Evolutionary conservation across 2,329 filamentous ascomycete species (phyloP).

Genomic region (Emergomyces orientalis): DNA sequence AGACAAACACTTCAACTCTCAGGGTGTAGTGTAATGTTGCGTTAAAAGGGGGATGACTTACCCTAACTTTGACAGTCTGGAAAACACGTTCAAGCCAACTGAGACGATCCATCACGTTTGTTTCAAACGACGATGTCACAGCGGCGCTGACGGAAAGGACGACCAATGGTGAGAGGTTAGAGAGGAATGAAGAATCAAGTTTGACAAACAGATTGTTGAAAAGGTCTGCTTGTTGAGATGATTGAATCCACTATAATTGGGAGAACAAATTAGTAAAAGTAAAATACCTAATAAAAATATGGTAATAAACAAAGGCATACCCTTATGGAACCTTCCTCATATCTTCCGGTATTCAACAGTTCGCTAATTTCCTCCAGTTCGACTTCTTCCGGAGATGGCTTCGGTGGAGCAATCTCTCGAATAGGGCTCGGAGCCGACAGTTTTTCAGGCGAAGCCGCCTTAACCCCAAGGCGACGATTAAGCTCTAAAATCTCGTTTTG

Average conservation of each 20-base stretch:
- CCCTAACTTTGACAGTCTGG: slow-evolving; percentile 44
- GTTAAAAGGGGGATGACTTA: slow-evolving; percentile 28
- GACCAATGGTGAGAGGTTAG: slow-evolving; percentile 48
- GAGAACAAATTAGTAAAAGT: slow-evolving; percentile 15
- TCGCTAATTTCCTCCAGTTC: slow-evolving; percentile 36
- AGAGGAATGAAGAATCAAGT: slow-evolving; percentile 48
- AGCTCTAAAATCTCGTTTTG: slow-evolving; percentile 34
- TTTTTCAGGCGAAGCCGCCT: slow-evolving; percentile 13
- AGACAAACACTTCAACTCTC: not conserved
- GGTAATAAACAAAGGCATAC: slow-evolving; percentile 22
- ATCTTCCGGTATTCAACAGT: slow-evolving; percentile 32
- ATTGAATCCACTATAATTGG: slow-evolving; percentile 50
- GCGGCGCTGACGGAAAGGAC: slow-evolving; percentile 53
- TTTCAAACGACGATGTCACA: slow-evolving; percentile 49
- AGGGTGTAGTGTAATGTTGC: not conserved
- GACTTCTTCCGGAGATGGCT: slow-evolving; percentile 26
- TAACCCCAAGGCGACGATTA: slow-evolving; percentile 24
- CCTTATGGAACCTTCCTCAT: slow-evolving; percentile 40
- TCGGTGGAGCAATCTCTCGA: slow-evolving; percentile 16
- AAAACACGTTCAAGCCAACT: slow-evolving; percentile 51
- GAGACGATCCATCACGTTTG: slow-evolving; percentile 46
- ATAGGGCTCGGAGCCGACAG: slow-evolving; percentile 15
- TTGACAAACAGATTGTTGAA: slow-evolving; percentile 54
- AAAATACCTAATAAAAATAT: not conserved
- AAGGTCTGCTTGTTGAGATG: slow-evolving; percentile 48